phyloP scores from a whole-genome alignment of 169 alveolate genomes.

The Cryptosporidium meleagridis region DNA sequence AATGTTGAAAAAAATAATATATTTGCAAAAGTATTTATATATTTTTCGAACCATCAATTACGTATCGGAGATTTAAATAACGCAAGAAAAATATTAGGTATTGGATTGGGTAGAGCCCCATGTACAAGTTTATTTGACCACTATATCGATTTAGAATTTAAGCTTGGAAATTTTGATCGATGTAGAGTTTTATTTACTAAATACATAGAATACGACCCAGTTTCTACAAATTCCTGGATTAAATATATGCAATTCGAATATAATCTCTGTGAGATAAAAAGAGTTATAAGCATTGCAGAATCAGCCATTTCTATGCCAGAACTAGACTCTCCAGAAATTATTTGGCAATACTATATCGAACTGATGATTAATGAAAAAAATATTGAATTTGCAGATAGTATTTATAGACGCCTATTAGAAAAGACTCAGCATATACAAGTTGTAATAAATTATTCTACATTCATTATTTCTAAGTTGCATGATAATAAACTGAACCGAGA shows the following conservation, averaged over 20 bases:
- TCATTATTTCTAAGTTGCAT: conserved; percentile 26
- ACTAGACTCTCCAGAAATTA: conserved; percentile 86
- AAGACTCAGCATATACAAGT: conserved; percentile 92
- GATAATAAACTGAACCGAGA: conserved; percentile 10
- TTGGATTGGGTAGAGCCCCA: conserved; percentile 93
- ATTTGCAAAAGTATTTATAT: conserved; percentile 19
- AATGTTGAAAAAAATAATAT: background rate
- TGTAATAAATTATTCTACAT: conserved; percentile 41
- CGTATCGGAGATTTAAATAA: conserved; percentile 80
- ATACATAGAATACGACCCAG: conserved; percentile 91
- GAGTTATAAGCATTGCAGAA: conserved; percentile 83
- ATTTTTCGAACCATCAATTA: conserved; percentile 15
- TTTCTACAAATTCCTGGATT: conserved; percentile 62
- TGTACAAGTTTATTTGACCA: conserved; percentile 90
- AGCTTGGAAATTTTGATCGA: conserved; percentile 94
- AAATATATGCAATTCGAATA: conserved; percentile 39
- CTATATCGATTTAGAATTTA: conserved; percentile 93
- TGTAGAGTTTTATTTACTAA: conserved; percentile 92
- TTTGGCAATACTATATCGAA: conserved; percentile 86
- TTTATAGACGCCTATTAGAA: conserved; percentile 90
- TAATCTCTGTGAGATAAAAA: conserved; percentile 79
- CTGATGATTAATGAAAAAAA: conserved; percentile 80
- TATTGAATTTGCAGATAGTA: conserved; percentile 83
- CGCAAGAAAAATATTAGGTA: conserved; percentile 92
- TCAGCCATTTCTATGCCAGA: conserved; percentile 78